Base-by-base conservation (phyloP, 192 early-diverging fungal genomes). In the Piromyces sp. region DNA sequence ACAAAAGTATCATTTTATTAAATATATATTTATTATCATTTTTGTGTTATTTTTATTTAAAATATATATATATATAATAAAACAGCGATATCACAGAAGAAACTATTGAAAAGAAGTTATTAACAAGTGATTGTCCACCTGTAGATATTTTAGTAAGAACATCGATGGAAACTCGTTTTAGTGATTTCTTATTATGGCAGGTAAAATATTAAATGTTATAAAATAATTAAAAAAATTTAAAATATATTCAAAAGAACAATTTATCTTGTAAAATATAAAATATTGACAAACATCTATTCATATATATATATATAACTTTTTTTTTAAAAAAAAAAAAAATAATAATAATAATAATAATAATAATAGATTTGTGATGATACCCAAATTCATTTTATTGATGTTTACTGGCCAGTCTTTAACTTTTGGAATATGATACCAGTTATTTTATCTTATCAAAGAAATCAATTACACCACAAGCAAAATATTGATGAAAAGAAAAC, bases 171-270 rank as follows among this genome's bases (percentile, higher is more conserved):
- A 92, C 94, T 19, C 88, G 98, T 5, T 88, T 99, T 79, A 96
- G 95, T 84, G 97, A 98, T 86, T 99, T 95, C 87, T 86, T 97
- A 88, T 86, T 99, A 31, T 97, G 95, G 95, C 95, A 99, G 88
- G 90, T 87, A 80, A 17, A 79, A n/a, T n/a, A n/a, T n/a, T n/a
- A n/a, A n/a, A n/a, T n/a, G n/a, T n/a, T n/a, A n/a, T n/a, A n/a
- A n/a, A n/a, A n/a, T n/a, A n/a, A n/a, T n/a, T n/a, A n/a, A n/a
- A n/a, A n/a, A n/a, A n/a, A n/a, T n/a, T n/a, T n/a, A n/a, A n/a
- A n/a, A n/a, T n/a, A n/a, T n/a, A n/a, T n/a, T n/a, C n/a, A n/a
- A n/a, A n/a, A n/a, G n/a, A n/a, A n/a, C n/a, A n/a, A n/a, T n/a
- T n/a, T n/a, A n/a, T n/a, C n/a, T n/a, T n/a, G n/a, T n/a, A n/a